phyloP scores from a whole-genome alignment of 208 protist species.

The Endotrypanum monterogeii region DNA sequence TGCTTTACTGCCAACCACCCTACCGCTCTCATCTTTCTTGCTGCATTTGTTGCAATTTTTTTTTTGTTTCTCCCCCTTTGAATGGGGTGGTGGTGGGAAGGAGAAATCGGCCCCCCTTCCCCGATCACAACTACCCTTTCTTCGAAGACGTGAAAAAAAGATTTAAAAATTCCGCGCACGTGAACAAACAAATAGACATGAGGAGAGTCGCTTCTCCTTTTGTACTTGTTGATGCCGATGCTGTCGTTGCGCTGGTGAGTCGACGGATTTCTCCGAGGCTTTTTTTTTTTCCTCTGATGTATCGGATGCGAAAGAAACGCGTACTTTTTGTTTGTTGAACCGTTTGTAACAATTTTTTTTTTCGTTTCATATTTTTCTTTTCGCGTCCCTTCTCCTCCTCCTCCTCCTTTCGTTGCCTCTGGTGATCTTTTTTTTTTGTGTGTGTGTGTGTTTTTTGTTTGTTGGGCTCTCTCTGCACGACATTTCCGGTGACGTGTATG shows the following conservation, averaged over 20 bases:
- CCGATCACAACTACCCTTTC: too few relatives aligned
- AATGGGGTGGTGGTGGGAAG: too few relatives aligned
- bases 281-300: slow-evolving; percentile 11
- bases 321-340: background rate
- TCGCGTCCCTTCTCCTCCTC: too few relatives aligned
- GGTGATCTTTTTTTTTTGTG: background rate
- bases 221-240: background rate
- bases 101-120: background rate
- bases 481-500: background rate
- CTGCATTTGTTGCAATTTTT: slow-evolving; percentile 4
- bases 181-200: too few relatives aligned
- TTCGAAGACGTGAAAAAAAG: too few relatives aligned
- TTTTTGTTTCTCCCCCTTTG: background rate
- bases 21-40: background rate
- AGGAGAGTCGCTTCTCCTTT: too few relatives aligned
- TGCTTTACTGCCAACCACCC: too few relatives aligned
- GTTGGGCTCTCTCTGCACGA: background rate
- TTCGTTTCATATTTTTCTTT: slow-evolving; percentile 6
- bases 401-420: too few relatives aligned
- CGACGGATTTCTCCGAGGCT: background rate
- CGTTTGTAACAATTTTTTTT: background rate
- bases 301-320: too few relatives aligned
- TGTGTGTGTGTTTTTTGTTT: background rate
- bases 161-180: too few relatives aligned
- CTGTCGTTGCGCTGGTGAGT: background rate